phyloP scores from a whole-genome alignment of 345 rosid species.

The Corchorus capsularis region DNA sequence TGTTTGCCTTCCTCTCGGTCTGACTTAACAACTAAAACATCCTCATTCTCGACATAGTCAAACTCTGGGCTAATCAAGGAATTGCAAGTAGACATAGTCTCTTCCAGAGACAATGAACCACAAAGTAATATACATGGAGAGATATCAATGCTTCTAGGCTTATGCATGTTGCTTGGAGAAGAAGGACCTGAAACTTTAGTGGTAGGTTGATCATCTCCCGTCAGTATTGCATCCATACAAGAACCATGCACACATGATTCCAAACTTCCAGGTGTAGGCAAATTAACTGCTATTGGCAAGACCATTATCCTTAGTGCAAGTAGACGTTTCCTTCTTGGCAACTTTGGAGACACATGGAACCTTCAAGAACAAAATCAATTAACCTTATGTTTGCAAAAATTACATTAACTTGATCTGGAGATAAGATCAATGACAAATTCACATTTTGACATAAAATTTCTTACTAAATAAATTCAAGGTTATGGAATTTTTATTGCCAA shows the following conservation, averaged over 20 bases:
- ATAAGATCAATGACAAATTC: background rate
- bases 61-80: constrained; percentile 32
- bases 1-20: constrained; percentile 9
- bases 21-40: constrained; percentile 4
- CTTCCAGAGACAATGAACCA: constrained; percentile 29
- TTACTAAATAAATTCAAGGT: background rate
- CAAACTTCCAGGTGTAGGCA: constrained; percentile 14
- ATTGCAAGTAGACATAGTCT: constrained; percentile 33
- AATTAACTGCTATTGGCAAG: background rate
- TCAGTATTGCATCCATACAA: constrained; percentile 10
- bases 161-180: background rate
- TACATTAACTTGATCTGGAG: background rate
- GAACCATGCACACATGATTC: background rate
- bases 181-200: background rate
- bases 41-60: constrained; percentile 29
- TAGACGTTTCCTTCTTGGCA: constrained; percentile 3
- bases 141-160: constrained; percentile 3
- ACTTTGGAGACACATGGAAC: constrained; percentile 17
- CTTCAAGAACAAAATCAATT: constrained; percentile 10
- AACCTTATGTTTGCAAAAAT: background rate
- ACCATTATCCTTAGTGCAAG: too few species aligned
- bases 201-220: background rate
- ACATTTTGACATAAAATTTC: constrained; percentile 7
- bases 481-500: background rate
- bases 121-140: constrained; percentile 13